phyloP scores from a whole-genome alignment of 78 protist genomes.

The Speleostelium caveatum region DNA sequence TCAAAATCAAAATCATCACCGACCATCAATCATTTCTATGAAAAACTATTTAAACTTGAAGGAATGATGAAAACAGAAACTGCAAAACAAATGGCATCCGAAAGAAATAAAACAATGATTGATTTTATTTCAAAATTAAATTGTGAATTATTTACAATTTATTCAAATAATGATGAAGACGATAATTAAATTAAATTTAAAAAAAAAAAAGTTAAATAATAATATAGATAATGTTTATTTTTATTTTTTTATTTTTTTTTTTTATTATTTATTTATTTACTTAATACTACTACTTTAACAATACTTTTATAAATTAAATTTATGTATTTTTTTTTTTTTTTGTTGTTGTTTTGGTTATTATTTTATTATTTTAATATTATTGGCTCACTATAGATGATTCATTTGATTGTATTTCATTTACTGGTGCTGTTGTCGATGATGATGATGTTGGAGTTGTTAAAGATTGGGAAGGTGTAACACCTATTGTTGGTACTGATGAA shows the following conservation, averaged over 20 bases:
- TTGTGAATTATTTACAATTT: slow-evolving; percentile 11
- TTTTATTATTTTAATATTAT: too few relatives aligned
- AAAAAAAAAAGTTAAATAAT: background rate
- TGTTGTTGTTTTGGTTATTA: background rate
- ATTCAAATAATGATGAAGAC: background rate
- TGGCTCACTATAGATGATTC: too few relatives aligned
- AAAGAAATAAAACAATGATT: slow-evolving; percentile 81
- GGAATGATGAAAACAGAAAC: slow-evolving; percentile 82
- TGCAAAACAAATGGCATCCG: slow-evolving; percentile 73
- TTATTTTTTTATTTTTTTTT: too few relatives aligned
- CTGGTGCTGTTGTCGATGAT: slow-evolving; percentile 1
- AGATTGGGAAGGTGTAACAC: background rate
- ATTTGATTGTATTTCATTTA: too few relatives aligned
- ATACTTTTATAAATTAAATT: background rate
- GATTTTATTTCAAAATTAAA: slow-evolving; percentile 65
- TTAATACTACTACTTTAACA: background rate
- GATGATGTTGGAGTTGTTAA: background rate
- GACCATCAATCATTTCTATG: slow-evolving; percentile 85
- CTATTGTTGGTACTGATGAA: background rate
- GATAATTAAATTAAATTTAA: background rate
- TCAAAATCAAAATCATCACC: slow-evolving; percentile 17
- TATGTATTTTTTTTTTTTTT: background rate
- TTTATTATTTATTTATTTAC: background rate
- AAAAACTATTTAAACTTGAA: slow-evolving; percentile 81
- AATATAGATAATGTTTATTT: too few relatives aligned